Evolutionary conservation across 2,329 filamentous ascomycete species (phyloP), one percentile per base, ranked within the genome.

Genomic region (Penicillium brevicompactum): DNA sequence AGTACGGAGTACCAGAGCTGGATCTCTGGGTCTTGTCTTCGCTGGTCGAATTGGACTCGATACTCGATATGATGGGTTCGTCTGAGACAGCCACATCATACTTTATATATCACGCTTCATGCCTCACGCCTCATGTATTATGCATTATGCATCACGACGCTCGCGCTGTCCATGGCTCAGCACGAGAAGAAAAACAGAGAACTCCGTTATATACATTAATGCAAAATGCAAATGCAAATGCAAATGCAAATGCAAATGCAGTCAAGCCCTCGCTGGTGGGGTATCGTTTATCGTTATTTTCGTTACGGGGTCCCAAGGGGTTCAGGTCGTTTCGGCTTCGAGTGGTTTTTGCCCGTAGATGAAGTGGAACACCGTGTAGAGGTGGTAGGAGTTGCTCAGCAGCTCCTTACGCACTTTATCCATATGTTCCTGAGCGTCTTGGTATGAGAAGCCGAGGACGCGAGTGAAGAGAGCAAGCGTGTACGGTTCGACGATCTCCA

Each of bases 391-490:
- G 13, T 47, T 51, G 45, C 56, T 62, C 24, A 67, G 47, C 24
- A 70, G 44, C 47, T 72, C 69, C 4, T 56, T 54, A 16, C 66
- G 67, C 27, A 69, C 68, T 49, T 65, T 65, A 5, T 69, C 58
- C 60, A 70, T 64, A 38, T 64, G 67, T 16, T 63, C 62, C 32
- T 66, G 65, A 6, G 70, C 67, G 13, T 73, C 66, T 32, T 73
- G 70, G 11, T 59, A 67, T 0, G 64, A 52, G 57, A 66, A 70
- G 1, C 72, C 73, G 10, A 75, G 58, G 1, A 75, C 64, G 5
- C 72, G 64, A 5, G 74, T 76, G 49, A 73, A 74, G 9, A 75
- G 64, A 4, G 72, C 73, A 13, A 76, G 60, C 4, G 70, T 68
- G 55, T 74, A 75, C n/a, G 73, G 71, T 56, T 73, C 71, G 24